These are phyloP conservation scores for Bombardia bombarda DNA, from an alignment of 495 filamentous ascomycete genomes.

Conservation along the genomic window DNA sequence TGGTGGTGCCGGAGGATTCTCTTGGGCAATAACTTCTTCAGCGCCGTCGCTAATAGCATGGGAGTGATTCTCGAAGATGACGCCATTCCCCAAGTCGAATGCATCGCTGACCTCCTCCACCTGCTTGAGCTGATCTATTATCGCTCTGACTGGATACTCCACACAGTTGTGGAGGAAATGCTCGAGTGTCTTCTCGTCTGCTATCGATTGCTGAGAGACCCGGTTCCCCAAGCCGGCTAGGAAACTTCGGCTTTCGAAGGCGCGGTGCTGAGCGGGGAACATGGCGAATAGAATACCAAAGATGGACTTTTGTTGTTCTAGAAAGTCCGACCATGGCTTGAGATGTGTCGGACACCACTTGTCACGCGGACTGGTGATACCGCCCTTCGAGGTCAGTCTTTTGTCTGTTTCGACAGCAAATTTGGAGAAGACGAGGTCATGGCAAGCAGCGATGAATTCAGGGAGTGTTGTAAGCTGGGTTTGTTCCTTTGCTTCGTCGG, in stretches of 20 bases:
- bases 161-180: constrained; percentile 2
- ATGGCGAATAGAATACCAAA: not conserved
- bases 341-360: not conserved
- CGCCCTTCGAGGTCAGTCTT: not conserved
- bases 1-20: too few species aligned
- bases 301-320: not conserved
- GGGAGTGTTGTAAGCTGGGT: not conserved
- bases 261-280: not conserved
- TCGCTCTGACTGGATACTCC: constrained; percentile 4
- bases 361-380: not conserved
- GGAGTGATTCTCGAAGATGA: constrained; percentile 5
- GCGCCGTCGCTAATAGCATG: constrained; percentile 1
- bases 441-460: too few species aligned
- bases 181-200: constrained; percentile 3
- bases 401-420: not conserved
- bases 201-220: not conserved
- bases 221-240: not conserved
- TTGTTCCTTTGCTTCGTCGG: not conserved
- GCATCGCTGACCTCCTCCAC: not conserved
- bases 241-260: not conserved
- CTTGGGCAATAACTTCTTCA: not conserved
- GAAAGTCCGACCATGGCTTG: not conserved
- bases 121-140: constrained; percentile 1
- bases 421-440: too few species aligned
- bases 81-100: constrained; percentile 2